These are phyloP conservation scores for Botrytis cinerea DNA, from an alignment of 2,329 filamentous ascomycete species.

Conservation along the genomic window DNA sequence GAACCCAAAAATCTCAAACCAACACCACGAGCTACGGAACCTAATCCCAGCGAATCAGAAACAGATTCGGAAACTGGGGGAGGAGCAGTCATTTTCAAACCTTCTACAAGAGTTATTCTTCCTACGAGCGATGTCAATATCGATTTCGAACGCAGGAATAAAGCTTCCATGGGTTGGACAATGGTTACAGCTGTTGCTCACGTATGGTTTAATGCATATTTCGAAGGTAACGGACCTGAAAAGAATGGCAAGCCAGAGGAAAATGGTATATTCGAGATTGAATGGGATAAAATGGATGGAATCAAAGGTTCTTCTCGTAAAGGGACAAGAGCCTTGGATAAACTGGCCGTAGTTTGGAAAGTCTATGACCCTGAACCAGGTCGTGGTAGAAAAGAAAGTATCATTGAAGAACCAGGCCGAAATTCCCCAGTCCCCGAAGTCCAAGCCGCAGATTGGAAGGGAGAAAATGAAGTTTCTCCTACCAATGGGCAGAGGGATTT, in stretches of 20 bases:
- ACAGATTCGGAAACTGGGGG: constrained; percentile 56
- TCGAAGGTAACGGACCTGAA: constrained; percentile 79
- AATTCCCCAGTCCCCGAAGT: constrained; percentile 72
- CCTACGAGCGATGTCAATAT: constrained; percentile 88
- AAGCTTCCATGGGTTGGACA: constrained; percentile 73
- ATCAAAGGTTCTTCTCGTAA: constrained; percentile 88
- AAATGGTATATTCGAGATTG: constrained; percentile 69
- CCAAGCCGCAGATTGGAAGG: constrained; percentile 71
- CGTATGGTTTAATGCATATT: constrained; percentile 95
- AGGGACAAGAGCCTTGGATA: constrained; percentile 79
- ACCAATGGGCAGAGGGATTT: constrained; percentile 57
- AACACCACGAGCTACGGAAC: constrained; percentile 3
- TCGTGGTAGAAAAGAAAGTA: constrained; percentile 39
- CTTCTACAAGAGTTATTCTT: constrained; percentile 66
- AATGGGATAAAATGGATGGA: constrained; percentile 85
- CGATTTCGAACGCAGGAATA: constrained; percentile 82
- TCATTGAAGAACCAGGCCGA: constrained; percentile 65
- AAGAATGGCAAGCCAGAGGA: constrained; percentile 64
- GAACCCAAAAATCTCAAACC: background rate
- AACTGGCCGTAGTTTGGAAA: constrained; percentile 83
- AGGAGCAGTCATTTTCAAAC: constrained; percentile 77
- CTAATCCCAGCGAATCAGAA: constrained; percentile 1
- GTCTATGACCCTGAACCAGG: constrained; percentile 40
- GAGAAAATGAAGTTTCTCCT: constrained; percentile 50
- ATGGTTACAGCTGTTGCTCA: constrained; percentile 94